These are phyloP conservation scores for Seiridium cupressi DNA, from an alignment of 2,329 filamentous ascomycete genomes.

Conservation along the genomic window DNA sequence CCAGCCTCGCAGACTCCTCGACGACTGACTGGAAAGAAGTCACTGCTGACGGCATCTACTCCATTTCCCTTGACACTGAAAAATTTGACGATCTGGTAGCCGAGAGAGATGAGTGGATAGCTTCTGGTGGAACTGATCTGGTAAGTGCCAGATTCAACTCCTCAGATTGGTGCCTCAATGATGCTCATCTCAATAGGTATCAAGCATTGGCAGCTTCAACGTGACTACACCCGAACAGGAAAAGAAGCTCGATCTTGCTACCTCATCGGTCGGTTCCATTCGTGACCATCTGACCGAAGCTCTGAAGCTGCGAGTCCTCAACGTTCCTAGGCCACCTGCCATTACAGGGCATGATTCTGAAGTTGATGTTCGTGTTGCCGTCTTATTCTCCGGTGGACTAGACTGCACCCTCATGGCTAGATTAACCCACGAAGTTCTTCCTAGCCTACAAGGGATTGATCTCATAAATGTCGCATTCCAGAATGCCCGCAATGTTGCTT, in stretches of 20 bases:
- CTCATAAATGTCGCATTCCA: conserved; percentile 96
- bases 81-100: conserved; percentile 10
- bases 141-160: conserved; percentile 37
- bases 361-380: conserved; percentile 60
- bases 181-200: conserved; percentile 47
- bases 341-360: conserved; percentile 17
- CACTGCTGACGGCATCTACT: conserved; percentile 79
- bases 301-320: conserved; percentile 60
- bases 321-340: conserved; percentile 59
- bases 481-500: conserved; percentile 73
- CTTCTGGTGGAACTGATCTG: conserved; percentile 32
- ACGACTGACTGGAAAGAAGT: conserved; percentile 70
- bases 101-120: conserved; percentile 32
- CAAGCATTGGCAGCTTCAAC: conserved; percentile 54
- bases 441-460: conserved; percentile 69
- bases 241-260: conserved; percentile 33
- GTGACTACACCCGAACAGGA: conserved; percentile 33
- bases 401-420: conserved; percentile 89
- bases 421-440: conserved; percentile 74
- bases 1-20: conserved; percentile 64
- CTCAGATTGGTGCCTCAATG: conserved; percentile 27
- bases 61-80: conserved; percentile 50
- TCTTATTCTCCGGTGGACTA: conserved; percentile 91
- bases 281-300: conserved; percentile 57
- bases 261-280: conserved; percentile 52